Conservation (phyloP, 305 asterid genomes). For the Fraxinus nigra region DNA sequence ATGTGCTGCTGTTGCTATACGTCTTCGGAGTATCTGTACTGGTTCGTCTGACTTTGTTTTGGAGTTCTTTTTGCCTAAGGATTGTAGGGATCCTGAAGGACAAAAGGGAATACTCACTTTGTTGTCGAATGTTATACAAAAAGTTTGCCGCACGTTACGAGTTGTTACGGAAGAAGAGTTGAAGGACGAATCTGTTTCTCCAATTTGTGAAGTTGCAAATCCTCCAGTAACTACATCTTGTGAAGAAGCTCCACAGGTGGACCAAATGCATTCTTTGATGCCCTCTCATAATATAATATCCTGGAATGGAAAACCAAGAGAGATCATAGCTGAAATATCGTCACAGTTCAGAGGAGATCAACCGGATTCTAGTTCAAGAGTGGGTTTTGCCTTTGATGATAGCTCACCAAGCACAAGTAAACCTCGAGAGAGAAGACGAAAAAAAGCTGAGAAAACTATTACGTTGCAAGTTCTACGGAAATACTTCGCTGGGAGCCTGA, state of each 20-base stretch:
- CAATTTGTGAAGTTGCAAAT: slow-evolving; percentile 25
- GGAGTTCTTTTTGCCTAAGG: slow-evolving; percentile 80
- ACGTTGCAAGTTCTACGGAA: slow-evolving; percentile 79
- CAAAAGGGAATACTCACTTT: slow-evolving; percentile 65
- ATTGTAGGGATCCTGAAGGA: slow-evolving; percentile 56
- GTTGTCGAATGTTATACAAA: slow-evolving; percentile 60
- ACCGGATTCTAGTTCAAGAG: slow-evolving; percentile 31
- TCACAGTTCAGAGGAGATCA: not conserved
- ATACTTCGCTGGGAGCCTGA: slow-evolving; percentile 89
- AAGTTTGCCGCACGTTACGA: slow-evolving; percentile 59
- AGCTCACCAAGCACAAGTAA: slow-evolving; percentile 36
- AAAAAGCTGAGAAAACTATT: slow-evolving; percentile 68
- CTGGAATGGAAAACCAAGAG: not conserved
- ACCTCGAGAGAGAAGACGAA: slow-evolving; percentile 56
- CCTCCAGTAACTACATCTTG: not conserved
- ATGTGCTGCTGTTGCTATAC: slow-evolving; percentile 81
- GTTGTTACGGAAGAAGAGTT: slow-evolving; percentile 72
- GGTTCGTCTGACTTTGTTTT: slow-evolving; percentile 69
- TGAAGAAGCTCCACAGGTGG: not conserved
- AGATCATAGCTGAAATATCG: not conserved
- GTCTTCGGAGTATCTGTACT: slow-evolving; percentile 61
- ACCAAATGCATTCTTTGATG: not conserved
- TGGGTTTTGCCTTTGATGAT: slow-evolving; percentile 31
- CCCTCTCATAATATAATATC: slow-evolving; percentile 9
- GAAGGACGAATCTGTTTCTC: slow-evolving; percentile 31